Evolutionary conservation across 345 rosid genomes (phyloP).

Genomic region (Orychophragmus violaceus): DNA sequence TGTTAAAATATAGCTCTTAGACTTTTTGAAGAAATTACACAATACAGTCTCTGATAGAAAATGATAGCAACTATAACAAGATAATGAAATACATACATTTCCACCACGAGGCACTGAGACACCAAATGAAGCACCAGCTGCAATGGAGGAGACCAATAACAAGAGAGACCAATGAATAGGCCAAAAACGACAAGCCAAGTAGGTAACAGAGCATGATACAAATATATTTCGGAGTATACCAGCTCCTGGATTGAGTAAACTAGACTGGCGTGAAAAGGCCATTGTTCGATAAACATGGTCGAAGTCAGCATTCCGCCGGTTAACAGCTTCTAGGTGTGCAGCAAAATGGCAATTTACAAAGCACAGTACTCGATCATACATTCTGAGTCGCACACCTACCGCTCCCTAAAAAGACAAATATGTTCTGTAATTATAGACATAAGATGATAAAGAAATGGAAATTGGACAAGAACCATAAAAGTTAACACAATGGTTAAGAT

Average conservation of each 20-base stretch:
- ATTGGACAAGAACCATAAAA: not conserved
- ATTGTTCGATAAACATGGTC: constrained; percentile 70
- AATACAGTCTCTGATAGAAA: constrained; percentile 7
- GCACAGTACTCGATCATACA: constrained; percentile 67
- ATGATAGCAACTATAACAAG: not conserved
- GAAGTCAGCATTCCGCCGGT: constrained; percentile 70
- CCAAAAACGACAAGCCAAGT: constrained; percentile 57
- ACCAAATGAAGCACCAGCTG: constrained; percentile 65
- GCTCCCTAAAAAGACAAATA: constrained; percentile 52
- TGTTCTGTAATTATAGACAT: not conserved
- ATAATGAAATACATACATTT: constrained; percentile 40
- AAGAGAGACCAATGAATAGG: constrained; percentile 70
- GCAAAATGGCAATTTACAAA: constrained; percentile 86
- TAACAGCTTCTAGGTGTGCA: constrained; percentile 78
- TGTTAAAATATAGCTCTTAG: constrained; percentile 18
- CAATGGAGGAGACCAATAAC: constrained; percentile 73
- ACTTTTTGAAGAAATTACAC: not conserved
- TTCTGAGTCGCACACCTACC: constrained; percentile 72
- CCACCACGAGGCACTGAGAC: constrained; percentile 54
- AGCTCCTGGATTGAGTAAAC: constrained; percentile 42
- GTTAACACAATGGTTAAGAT: not conserved
- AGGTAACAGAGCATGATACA: constrained; percentile 52
- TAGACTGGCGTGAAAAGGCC: constrained; percentile 54
- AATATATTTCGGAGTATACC: constrained; percentile 66
- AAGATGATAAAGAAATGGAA: not conserved